Evolutionary conservation across 495 filamentous ascomycete species (phyloP), one percentile per base, ranked within the genome.

Genomic region (Xylona heveae): DNA sequence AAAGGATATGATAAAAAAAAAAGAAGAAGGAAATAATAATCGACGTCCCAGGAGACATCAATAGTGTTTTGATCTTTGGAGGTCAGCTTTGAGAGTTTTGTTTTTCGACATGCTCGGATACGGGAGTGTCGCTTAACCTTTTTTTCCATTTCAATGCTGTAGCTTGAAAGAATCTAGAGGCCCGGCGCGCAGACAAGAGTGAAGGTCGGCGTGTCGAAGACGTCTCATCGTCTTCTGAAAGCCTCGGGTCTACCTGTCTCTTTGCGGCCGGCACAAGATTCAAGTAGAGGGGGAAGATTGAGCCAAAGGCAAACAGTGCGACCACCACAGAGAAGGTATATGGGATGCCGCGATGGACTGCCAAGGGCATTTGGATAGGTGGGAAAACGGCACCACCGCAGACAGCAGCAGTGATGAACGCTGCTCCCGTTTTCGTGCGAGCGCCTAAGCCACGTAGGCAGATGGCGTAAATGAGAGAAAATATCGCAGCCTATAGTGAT

Each of bases 381-480:
- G 69, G 59, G 33, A 70, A 61, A 29, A 60, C 52, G 1, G 58
- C 59, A 4, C 68, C 74, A 6, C 71, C 69, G 27, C 57, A 53
- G 33, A 66, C 59, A 6, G 64, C 61, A n/a, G 55, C 53, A 2
- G 71, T 61, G 26, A 76, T 42, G 17, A 65, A 34, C 0, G 59
- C 52, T 2, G 59, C 47, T 5, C 59, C 72, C 5, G 62, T 58
- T 40, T 76, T 77, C 3, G 68, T 72, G 43, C 70, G 58, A 8
- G 45, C 49, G 5, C 63, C 72, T 9, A 69, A 57, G 10, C 73
- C 73, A 19, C 68, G 70, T 4, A 77, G 40, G 2, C 60, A 55
- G 20, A 68, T 59, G 23, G 62, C 65, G 41, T 66, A 77, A 37
- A 74, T 65, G 24, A 66, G 64, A 34, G 68, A 62, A 51, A 73